These are phyloP conservation scores for Vigna trinervia DNA, from an alignment of 306 rosid genomes.

Conservation along the genomic window DNA sequence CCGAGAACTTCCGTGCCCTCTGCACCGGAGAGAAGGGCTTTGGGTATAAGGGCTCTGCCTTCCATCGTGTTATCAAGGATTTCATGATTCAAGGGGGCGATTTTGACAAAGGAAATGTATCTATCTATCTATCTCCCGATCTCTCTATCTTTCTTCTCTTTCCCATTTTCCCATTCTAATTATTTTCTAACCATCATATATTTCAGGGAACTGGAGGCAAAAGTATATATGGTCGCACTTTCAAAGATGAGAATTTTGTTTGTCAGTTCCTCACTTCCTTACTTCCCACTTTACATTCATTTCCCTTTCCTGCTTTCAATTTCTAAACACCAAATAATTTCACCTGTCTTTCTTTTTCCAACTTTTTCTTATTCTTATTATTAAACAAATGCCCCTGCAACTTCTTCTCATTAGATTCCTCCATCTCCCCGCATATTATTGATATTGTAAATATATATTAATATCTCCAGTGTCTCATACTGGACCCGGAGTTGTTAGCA, in stretches of 20 bases:
- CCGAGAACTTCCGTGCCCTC: constrained; percentile 93
- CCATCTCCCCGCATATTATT: no score
- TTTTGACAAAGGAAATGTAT: constrained; percentile 90
- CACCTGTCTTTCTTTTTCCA: not conserved
- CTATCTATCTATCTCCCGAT: not conserved
- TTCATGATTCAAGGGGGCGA: constrained; percentile 99
- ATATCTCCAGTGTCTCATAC: constrained; percentile 70
- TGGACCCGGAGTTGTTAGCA: constrained; percentile 93
- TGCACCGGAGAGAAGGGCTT: constrained; percentile 99
- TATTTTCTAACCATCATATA: not conserved
- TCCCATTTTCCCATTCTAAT: not conserved
- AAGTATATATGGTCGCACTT: constrained; percentile 96
- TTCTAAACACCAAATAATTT: not conserved
- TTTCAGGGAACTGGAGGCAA: constrained; percentile 96
- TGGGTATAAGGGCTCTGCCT: constrained; percentile 80
- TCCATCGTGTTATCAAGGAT: constrained; percentile 94
- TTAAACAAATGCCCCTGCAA: no score
- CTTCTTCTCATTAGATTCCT: no score
- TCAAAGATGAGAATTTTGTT: constrained; percentile 93
- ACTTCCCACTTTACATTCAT: not conserved
- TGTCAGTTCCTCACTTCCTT: constrained; percentile 55
- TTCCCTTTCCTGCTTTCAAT: not conserved
- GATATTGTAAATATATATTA: constrained; percentile 5
- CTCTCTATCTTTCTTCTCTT: not conserved
- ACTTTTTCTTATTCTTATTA: no score